Base-by-base conservation (phyloP, 768 basidiomycete species). In the Suillus sp. region DNA sequence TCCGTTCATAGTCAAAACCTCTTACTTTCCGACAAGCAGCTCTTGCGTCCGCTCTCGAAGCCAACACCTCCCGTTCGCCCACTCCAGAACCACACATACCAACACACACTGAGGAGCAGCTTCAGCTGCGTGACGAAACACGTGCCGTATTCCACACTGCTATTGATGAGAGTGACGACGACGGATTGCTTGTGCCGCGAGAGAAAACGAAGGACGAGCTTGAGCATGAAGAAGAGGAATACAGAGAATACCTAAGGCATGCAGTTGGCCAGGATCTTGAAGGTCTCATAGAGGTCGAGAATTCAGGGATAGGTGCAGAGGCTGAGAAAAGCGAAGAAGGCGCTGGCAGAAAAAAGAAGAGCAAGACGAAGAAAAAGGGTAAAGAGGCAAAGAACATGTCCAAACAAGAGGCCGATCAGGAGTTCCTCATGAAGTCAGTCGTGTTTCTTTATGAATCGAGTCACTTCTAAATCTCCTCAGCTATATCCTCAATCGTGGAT, bases 401-500 rank as follows among this genome's bases (percentile, higher is more conserved):
- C 60, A 69, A 71, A 55, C 69, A 72, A 55, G 69, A 58, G 20
- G 30, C 32, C 2, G 47, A 50, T 38, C 91, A 93, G 60, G 91
- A 96, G 62, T 97, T 98, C 70, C 78, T 98, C 60, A 10, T 95
- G 80, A 91, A 93, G 96, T 97, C 69, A 60, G 92, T 79, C 20
- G 22, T 45, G 25, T 62, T 30, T 34, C 38, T 35, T 60, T 51
- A 13, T 59, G 51, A 25, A 32, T 10, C 27, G 6, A 43, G 18
- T 5, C 47, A 20, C 18, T n/a, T 9, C 27, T 67, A 56, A 66
- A 57, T 3, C 38, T 60, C 59, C 43, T 1, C 69, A 98, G 96
- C 75, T 99, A 97, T 75, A 97, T 99, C 67, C 81, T 98, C 25
- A 96, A 96, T 74, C 93, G 97, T 34, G 97, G 96, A 1, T 99